Conservation (phyloP, 495 filamentous ascomycete genomes). For the Extremus antarcticus region DNA sequence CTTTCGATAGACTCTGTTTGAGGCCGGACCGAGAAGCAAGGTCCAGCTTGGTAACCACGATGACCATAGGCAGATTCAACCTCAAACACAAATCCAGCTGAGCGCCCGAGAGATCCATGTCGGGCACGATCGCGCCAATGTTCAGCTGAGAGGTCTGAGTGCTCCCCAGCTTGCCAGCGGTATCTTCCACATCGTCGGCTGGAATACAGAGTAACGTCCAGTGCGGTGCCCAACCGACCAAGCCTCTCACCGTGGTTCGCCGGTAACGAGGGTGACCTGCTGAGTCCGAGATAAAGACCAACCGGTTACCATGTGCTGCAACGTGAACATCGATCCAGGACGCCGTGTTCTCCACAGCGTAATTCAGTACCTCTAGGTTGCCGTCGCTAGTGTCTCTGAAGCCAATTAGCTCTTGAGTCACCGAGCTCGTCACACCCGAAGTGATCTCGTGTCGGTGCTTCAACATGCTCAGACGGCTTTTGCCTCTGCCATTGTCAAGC, state of each 20-base stretch:
- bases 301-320: constrained; percentile 56
- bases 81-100: constrained; percentile 83
- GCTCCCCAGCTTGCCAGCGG: constrained; percentile 31
- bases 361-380: constrained; percentile 63
- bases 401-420: constrained; percentile 85
- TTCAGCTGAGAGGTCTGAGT: constrained; percentile 36
- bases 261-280: constrained; percentile 81
- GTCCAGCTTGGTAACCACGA: constrained; percentile 86
- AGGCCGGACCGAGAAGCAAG: constrained; percentile 63
- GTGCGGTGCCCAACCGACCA: constrained; percentile 94
- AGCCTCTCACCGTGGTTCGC: constrained; percentile 71
- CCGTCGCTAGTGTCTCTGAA: constrained; percentile 41
- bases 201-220: constrained; percentile 84
- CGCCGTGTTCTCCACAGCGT: constrained; percentile 71
- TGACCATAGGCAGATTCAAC: constrained; percentile 58
- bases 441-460: constrained; percentile 92
- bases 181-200: constrained; percentile 56
- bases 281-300: constrained; percentile 82
- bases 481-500: constrained; percentile 84
- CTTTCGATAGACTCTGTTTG: constrained; percentile 52
- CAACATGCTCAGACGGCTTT: constrained; percentile 72
- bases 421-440: constrained; percentile 84
- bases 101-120: constrained; percentile 60
- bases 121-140: constrained; percentile 40
- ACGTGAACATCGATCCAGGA: constrained; percentile 91